These are phyloP conservation scores for Stachybotrys chartarum DNA, from an alignment of 2,329 filamentous ascomycete genomes.

Conservation along the genomic window DNA sequence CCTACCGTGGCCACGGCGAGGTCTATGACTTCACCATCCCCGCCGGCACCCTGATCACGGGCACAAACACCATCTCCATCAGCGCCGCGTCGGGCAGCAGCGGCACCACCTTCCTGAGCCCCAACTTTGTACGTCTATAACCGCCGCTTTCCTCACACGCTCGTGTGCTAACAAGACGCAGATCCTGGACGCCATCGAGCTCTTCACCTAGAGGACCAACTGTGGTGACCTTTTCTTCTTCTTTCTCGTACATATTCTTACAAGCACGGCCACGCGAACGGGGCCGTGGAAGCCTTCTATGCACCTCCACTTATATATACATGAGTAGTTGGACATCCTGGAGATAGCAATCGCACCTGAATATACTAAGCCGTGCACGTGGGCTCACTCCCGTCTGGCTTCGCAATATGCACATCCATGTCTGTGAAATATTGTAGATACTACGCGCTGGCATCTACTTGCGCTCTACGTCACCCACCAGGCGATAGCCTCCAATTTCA, in stretches of 20 bases:
- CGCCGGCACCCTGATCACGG: slow-evolving; percentile 49
- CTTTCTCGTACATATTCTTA: slow-evolving; percentile 11
- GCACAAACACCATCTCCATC: slow-evolving; percentile 57
- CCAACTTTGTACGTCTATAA: slow-evolving; percentile 37
- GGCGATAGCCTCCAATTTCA: too few species aligned
- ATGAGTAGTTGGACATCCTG: slow-evolving; percentile 10
- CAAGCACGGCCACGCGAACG: not conserved
- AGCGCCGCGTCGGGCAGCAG: slow-evolving; percentile 50
- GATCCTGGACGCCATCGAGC: slow-evolving; percentile 19
- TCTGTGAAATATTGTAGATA: too few species aligned
- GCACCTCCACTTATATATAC: slow-evolving; percentile 20
- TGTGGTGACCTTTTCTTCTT: not conserved
- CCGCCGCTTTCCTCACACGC: not conserved
- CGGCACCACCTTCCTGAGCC: slow-evolving; percentile 46
- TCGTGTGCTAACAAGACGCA: not conserved
- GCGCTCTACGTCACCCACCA: too few species aligned
- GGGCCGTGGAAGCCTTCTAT: not conserved
- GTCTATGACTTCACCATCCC: slow-evolving; percentile 57
- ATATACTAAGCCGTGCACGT: too few species aligned
- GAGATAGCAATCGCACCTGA: too few species aligned
- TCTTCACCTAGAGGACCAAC: slow-evolving; percentile 11
- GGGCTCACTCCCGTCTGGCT: too few species aligned
- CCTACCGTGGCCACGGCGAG: slow-evolving; percentile 57
- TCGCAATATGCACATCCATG: too few species aligned
- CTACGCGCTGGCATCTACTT: too few species aligned